These are phyloP conservation scores for Sporothrix brasiliensis DNA, from an alignment of 2,329 filamentous ascomycete species.

Conservation along the genomic window DNA sequence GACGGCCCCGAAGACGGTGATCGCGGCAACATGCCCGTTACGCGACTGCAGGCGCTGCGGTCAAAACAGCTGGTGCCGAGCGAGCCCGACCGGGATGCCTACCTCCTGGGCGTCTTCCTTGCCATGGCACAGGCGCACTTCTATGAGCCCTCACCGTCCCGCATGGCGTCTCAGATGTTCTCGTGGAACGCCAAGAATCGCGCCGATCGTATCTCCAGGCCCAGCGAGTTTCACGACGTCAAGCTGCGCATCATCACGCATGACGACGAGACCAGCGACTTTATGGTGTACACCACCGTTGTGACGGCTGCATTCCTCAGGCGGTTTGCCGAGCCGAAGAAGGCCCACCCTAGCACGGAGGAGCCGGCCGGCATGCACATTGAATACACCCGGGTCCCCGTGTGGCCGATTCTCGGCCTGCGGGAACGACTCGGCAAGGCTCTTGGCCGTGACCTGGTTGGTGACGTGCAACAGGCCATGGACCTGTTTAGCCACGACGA, in stretches of 20 bases:
- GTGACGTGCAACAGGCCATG: constrained; percentile 39
- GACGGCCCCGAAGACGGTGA: constrained; percentile 46
- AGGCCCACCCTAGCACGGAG: constrained; percentile 38
- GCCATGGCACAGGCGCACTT: constrained; percentile 61
- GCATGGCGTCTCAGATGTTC: constrained; percentile 39
- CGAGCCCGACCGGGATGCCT: constrained; percentile 56
- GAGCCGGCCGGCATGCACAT: constrained; percentile 48
- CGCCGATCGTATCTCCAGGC: background rate
- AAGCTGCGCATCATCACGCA: constrained; percentile 56
- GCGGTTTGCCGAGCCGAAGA: constrained; percentile 55
- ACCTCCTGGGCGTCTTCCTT: constrained; percentile 56
- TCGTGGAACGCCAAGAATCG: constrained; percentile 31
- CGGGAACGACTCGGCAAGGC: constrained; percentile 59
- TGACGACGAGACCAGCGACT: constrained; percentile 52
- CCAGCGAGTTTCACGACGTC: constrained; percentile 49
- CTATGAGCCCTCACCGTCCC: constrained; percentile 44
- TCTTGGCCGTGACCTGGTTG: constrained; percentile 56
- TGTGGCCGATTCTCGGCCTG: constrained; percentile 60
- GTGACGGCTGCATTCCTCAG: constrained; percentile 54
- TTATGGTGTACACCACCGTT: constrained; percentile 57
- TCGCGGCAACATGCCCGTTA: constrained; percentile 51
- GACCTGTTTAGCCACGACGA: constrained; percentile 35
- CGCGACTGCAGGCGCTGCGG: constrained; percentile 52
- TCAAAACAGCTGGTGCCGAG: constrained; percentile 53
- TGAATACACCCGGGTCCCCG: constrained; percentile 52